A percentile compares a stretch with the other conserved stretches of the same genome.
Evolutionary conservation across 2,329 filamentous ascomycete species (phyloP).

Genomic region (Sporothrix variecibatus): DNA sequence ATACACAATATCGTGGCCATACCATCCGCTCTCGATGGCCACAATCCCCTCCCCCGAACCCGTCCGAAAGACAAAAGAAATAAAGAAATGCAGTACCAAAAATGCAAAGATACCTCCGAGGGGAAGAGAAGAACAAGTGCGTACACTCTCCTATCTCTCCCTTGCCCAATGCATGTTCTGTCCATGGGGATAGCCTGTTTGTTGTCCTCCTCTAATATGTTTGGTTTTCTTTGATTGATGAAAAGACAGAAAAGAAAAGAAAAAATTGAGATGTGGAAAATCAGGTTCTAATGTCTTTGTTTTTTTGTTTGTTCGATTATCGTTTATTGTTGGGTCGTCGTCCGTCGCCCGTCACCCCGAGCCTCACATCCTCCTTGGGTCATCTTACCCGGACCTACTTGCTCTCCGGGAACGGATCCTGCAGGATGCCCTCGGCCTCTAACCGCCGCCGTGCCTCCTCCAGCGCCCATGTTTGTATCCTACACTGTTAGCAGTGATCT

Average conservation of each 20-base stretch:
- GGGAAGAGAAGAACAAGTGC: neutral
- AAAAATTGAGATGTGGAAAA: neutral
- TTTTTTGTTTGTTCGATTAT: slow-evolving; percentile 12
- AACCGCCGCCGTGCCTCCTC: slow-evolving; percentile 94
- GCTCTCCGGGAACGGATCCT: slow-evolving; percentile 70
- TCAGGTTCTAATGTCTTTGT: slow-evolving; percentile 5
- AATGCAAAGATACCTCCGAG: slow-evolving; percentile 3
- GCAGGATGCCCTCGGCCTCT: slow-evolving; percentile 91
- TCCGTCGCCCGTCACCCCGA: neutral
- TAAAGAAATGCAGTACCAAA: neutral
- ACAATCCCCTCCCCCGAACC: neutral
- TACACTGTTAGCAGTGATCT: slow-evolving; percentile 45
- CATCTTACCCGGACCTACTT: slow-evolving; percentile 40
- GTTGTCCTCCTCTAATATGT: slow-evolving; percentile 18
- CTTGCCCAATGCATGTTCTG: slow-evolving; percentile 10
- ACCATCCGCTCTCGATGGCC: neutral
- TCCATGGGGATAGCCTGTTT: neutral
- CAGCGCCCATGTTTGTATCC: slow-evolving; percentile 98
- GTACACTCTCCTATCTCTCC: neutral
- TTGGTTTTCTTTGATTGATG: neutral
- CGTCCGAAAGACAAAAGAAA: neutral
- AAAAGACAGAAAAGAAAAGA: neutral
- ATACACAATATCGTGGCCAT: slow-evolving; percentile 1
- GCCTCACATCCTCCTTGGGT: neutral
- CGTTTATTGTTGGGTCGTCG: neutral